A percentile compares a stretch with the other conserved stretches of the same genome.
phyloP scores from a whole-genome alignment of 2,329 filamentous ascomycete genomes.

The Scedosporium boydii region DNA sequence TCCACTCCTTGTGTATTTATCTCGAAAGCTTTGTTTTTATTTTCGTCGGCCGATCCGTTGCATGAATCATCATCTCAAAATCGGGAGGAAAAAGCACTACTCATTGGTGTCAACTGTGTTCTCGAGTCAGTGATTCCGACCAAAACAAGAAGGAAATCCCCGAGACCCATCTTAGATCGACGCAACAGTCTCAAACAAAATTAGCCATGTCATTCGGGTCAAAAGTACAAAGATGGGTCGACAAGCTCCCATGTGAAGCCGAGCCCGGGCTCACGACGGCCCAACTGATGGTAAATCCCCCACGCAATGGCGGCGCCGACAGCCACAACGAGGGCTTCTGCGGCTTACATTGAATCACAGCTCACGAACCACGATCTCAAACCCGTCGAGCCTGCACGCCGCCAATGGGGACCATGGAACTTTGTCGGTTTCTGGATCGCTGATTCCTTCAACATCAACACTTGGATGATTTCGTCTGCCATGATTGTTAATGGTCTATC shows the following conservation, averaged over 20 bases:
- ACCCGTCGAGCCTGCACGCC: constrained; percentile 66
- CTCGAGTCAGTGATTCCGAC: not conserved
- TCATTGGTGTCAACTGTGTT: not conserved
- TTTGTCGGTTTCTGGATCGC: constrained; percentile 84
- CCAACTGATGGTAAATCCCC: constrained; percentile 62
- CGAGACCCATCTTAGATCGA: not conserved
- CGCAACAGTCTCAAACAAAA: not conserved
- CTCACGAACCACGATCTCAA: constrained; percentile 78
- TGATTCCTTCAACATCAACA: constrained; percentile 82
- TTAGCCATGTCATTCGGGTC: not conserved
- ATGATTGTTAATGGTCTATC: constrained; percentile 71
- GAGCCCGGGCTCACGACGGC: constrained; percentile 69
- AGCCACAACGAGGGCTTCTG: not conserved
- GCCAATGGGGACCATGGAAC: constrained; percentile 81
- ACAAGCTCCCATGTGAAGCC: constrained; percentile 61
- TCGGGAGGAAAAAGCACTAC: not conserved
- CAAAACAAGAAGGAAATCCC: not conserved
- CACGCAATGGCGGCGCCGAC: not conserved
- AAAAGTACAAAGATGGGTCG: constrained; percentile 22
- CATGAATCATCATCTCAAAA: not conserved
- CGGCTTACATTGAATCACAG: constrained; percentile 21
- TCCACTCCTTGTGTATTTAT: not conserved
- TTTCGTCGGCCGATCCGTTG: not conserved
- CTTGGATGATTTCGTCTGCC: constrained; percentile 85
- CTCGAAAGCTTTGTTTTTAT: not conserved